Conservation (phyloP, 2,329 filamentous ascomycete species). For the Aschersonia sp. region DNA sequence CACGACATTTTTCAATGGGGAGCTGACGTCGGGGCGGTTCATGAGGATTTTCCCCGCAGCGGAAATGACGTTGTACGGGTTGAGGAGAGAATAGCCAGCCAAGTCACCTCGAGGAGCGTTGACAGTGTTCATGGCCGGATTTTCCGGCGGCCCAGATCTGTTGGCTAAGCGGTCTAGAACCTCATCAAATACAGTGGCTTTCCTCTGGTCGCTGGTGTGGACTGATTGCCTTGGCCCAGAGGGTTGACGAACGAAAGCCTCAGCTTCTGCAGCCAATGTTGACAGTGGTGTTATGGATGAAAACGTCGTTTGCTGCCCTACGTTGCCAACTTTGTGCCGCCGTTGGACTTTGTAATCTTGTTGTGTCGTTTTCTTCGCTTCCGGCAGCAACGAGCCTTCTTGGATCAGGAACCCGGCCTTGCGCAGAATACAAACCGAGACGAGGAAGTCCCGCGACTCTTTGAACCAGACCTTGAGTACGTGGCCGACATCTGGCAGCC, state of each 20-base stretch:
- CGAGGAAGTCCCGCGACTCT: constrained; percentile 16
- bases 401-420: constrained; percentile 15
- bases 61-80: constrained; percentile 11
- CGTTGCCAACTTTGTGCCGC: too few relatives aligned
- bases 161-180: constrained; percentile 1
- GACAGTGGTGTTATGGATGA: constrained; percentile 12
- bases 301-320: constrained; percentile 4
- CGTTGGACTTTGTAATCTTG: background rate
- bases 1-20: constrained; percentile 12
- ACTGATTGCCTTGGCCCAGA: background rate
- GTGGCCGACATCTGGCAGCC: constrained; percentile 11
- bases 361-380: background rate
- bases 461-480: constrained; percentile 14
- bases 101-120: too few relatives aligned
- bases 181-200: constrained; percentile 4
- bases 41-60: constrained; percentile 3
- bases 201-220: background rate
- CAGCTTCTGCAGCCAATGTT: constrained; percentile 1
- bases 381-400: constrained; percentile 4
- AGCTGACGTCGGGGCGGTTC: constrained; percentile 13
- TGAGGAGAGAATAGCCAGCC: constrained; percentile 6
- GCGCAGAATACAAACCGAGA: constrained; percentile 16
- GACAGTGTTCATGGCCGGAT: background rate
- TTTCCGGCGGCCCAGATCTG: background rate
- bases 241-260: constrained; percentile 4